These are phyloP conservation scores for Solanum pinnatisectum DNA, from an alignment of 257 asterid species.

Conservation along the genomic window DNA sequence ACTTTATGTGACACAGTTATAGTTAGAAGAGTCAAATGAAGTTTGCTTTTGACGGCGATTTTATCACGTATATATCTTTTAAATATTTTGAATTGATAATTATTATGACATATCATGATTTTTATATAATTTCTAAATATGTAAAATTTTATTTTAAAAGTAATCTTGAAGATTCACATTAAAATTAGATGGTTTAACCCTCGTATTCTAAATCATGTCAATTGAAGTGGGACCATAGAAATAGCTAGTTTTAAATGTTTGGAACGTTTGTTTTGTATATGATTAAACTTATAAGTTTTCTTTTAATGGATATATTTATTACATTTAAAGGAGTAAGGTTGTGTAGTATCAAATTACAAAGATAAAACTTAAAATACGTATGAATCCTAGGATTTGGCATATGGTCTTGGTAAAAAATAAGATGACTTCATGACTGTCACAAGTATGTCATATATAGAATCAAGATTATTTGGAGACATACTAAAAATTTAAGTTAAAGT, in stretches of 20 bases:
- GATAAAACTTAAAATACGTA: too few species aligned
- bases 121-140: not conserved
- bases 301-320: too few species aligned
- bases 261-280: too few species aligned
- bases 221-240: accelerated
- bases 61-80: not conserved
- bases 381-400: too few species aligned
- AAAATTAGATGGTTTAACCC: not conserved
- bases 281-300: too few species aligned
- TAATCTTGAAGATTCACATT: not conserved
- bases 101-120: not conserved
- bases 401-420: not conserved
- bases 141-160: not conserved
- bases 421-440: too few species aligned
- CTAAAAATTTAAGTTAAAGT: too few species aligned
- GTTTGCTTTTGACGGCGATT: accelerated
- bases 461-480: too few species aligned
- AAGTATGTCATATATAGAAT: too few species aligned
- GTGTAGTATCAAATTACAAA: too few species aligned
- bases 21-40: not conserved
- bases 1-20: not conserved
- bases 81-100: not conserved
- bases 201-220: not conserved
- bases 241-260: not conserved
- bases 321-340: too few species aligned